These are phyloP conservation scores for Verticillium albo-atrum DNA, from an alignment of 2,329 filamentous ascomycete species.

Conservation along the genomic window DNA sequence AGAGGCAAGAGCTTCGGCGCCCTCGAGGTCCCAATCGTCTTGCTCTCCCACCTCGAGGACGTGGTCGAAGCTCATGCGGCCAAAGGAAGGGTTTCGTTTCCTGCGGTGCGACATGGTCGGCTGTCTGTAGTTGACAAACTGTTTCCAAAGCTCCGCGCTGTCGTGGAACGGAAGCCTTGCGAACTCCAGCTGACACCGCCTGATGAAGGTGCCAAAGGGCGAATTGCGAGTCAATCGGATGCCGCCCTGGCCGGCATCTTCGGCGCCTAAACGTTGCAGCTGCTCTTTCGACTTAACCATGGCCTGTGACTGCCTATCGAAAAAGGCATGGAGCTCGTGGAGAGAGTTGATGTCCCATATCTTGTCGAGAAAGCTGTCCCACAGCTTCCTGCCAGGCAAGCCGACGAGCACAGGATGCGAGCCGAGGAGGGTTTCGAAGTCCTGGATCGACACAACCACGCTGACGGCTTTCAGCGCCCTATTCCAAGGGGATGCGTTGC, in stretches of 20 bases:
- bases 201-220: constrained; percentile 76
- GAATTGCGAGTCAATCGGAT: constrained; percentile 68
- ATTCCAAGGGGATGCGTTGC: constrained; percentile 35
- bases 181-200: constrained; percentile 75
- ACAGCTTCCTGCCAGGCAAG: constrained; percentile 74
- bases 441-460: constrained; percentile 49
- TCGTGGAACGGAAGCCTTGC: constrained; percentile 76
- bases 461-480: constrained; percentile 45
- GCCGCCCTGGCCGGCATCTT: constrained; percentile 22
- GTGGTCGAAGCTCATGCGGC: constrained; percentile 51
- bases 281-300: constrained; percentile 61
- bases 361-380: constrained; percentile 76
- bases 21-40: constrained; percentile 43
- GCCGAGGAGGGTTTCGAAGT: constrained; percentile 55
- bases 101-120: constrained; percentile 65
- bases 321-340: constrained; percentile 74
- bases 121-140: constrained; percentile 75
- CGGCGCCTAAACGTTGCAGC: constrained; percentile 47
- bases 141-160: constrained; percentile 72
- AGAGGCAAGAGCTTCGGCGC: constrained; percentile 38
- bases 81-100: constrained; percentile 56
- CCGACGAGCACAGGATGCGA: constrained; percentile 47
- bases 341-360: constrained; percentile 83
- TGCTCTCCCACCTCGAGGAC: constrained; percentile 46
- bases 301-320: constrained; percentile 53